phyloP scores from a whole-genome alignment of 1,284 basidiomycete species.

The Coniophora puteana region DNA sequence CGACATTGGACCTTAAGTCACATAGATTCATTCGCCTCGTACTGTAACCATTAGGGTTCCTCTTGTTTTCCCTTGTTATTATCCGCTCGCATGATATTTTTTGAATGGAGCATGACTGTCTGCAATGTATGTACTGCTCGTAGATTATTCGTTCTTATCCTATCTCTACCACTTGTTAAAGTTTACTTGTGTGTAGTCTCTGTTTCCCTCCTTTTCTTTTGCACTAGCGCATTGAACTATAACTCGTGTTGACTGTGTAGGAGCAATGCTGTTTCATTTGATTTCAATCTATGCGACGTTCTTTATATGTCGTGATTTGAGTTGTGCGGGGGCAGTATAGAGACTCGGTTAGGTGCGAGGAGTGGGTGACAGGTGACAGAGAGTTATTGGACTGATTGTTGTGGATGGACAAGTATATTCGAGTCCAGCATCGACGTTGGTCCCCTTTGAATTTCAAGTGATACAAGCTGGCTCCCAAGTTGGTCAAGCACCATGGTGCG shows the following conservation, averaged over 20 bases:
- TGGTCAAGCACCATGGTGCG: slow-evolving; percentile 42
- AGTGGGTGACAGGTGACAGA: too few relatives aligned
- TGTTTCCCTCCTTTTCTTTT: slow-evolving; percentile 4
- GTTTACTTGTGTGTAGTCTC: too few relatives aligned
- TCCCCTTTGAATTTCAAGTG: too few relatives aligned
- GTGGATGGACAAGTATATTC: too few relatives aligned
- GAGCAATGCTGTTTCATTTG: too few relatives aligned
- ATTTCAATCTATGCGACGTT: not conserved
- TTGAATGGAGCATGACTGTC: slow-evolving; percentile 25
- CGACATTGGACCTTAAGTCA: slow-evolving; percentile 6
- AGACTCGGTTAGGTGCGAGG: too few relatives aligned
- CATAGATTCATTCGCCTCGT: too few relatives aligned
- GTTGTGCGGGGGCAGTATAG: too few relatives aligned
- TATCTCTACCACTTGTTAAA: too few relatives aligned
- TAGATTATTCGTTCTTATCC: slow-evolving; percentile 28
- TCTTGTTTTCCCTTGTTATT: slow-evolving; percentile 10
- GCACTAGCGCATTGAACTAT: slow-evolving; percentile 17
- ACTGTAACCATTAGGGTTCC: not conserved
- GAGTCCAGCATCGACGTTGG: too few relatives aligned
- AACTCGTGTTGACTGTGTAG: slow-evolving; percentile 8
- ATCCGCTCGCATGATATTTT: slow-evolving; percentile 25
- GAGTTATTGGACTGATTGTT: too few relatives aligned
- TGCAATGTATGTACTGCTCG: slow-evolving; percentile 23
- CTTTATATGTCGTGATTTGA: too few relatives aligned
- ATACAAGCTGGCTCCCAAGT: slow-evolving; percentile 37